phyloP scores from a whole-genome alignment of 768 basidiomycete genomes.

The Jaapia argillacea region DNA sequence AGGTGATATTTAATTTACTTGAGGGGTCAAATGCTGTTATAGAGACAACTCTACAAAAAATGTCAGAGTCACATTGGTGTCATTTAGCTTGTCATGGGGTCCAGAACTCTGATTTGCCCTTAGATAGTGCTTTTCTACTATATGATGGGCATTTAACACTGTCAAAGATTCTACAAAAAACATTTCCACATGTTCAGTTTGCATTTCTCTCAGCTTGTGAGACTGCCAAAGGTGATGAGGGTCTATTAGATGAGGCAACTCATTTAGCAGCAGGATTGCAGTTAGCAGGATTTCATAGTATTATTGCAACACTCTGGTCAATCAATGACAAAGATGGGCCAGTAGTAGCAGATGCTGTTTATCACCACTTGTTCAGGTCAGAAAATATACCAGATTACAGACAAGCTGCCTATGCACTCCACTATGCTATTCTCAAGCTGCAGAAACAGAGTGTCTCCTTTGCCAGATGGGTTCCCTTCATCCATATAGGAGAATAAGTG shows the following conservation, averaged over 20 bases:
- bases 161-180: conserved; percentile 14
- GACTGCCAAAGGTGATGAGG: conserved; percentile 13
- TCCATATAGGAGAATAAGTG: no score
- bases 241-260: conserved; percentile 20
- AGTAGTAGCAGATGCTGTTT: not conserved
- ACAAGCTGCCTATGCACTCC: no score
- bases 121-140: conserved; percentile 12
- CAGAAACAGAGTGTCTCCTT: no score
- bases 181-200: conserved; percentile 19
- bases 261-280: conserved; percentile 23
- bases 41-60: not conserved
- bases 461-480: no score
- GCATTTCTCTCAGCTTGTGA: conserved; percentile 24
- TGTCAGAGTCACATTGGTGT: conserved; percentile 7
- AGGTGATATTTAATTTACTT: not conserved
- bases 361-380: not conserved
- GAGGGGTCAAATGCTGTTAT: not conserved
- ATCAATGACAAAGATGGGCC: not conserved
- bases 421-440: no score
- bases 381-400: not conserved
- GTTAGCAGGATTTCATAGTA: conserved; percentile 15
- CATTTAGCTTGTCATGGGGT: conserved; percentile 17
- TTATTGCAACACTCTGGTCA: conserved; percentile 16
- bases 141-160: conserved; percentile 14
- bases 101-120: conserved; percentile 11